Conservation (phyloP, 169 alveolate species). For the Plasmodium sp. region DNA sequence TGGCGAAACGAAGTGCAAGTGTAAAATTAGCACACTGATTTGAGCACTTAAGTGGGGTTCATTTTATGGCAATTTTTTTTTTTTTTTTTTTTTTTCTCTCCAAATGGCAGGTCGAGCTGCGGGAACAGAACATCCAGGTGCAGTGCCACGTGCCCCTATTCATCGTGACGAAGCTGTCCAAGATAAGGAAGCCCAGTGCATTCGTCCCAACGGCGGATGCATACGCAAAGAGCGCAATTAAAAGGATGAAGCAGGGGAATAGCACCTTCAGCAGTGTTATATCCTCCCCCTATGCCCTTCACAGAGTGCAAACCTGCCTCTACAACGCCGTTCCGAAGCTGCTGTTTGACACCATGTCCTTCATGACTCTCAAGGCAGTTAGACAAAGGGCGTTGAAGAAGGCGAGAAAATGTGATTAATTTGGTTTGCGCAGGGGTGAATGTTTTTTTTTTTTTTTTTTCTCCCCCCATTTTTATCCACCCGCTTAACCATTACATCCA, state of each 20-base stretch:
- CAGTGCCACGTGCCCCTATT: slow-evolving; percentile 79
- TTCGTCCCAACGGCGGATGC: slow-evolving; percentile 77
- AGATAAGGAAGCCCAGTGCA: slow-evolving; percentile 72
- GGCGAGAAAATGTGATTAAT: not conserved
- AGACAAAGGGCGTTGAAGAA: slow-evolving; percentile 46
- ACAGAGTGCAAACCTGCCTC: slow-evolving; percentile 60
- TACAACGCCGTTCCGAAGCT: slow-evolving; percentile 38
- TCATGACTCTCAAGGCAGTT: slow-evolving; percentile 14
- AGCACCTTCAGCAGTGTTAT: slow-evolving; percentile 18
- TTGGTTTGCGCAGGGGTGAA: not conserved
- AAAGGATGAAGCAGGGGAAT: slow-evolving; percentile 50
- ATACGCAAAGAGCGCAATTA: slow-evolving; percentile 45
- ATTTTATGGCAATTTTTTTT: not conserved
- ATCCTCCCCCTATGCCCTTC: slow-evolving; percentile 76
- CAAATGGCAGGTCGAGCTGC: slow-evolving; percentile 55
- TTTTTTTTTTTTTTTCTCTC: not conserved
- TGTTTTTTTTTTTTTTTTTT: not conserved
- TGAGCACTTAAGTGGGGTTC: not conserved
- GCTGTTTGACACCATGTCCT: slow-evolving; percentile 3
- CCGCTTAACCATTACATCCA: not conserved
- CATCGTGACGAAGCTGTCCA: slow-evolving; percentile 77
- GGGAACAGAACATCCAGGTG: slow-evolving; percentile 68
- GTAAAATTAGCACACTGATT: not conserved
- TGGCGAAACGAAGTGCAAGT: not conserved
- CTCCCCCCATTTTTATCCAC: not conserved